These are phyloP conservation scores for Nannizzia gypsea DNA, from an alignment of 2,329 filamentous ascomycete species.

Conservation along the genomic window DNA sequence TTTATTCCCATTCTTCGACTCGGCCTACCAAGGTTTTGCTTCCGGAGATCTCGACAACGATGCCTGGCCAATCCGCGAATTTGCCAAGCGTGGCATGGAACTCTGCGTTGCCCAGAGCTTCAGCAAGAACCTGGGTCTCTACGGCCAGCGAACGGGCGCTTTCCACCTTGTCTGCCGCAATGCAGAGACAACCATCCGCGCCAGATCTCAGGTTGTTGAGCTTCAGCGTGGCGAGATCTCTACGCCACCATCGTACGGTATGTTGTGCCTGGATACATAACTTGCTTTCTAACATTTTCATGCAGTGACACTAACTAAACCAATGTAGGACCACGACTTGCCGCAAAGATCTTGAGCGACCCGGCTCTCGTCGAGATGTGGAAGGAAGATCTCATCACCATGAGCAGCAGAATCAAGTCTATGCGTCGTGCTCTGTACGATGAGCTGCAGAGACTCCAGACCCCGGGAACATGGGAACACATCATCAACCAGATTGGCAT, in stretches of 20 bases:
- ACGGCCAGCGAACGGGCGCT: constrained; percentile 87
- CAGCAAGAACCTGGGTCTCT: constrained; percentile 63
- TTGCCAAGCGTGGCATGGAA: constrained; percentile 76
- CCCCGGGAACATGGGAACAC: constrained; percentile 92
- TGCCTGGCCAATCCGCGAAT: constrained; percentile 80
- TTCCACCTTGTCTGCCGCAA: constrained; percentile 51
- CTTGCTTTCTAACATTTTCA: neutral
- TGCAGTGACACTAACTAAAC: neutral
- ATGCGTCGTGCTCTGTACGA: constrained; percentile 71
- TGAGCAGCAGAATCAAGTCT: constrained; percentile 84
- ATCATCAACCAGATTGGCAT: constrained; percentile 66
- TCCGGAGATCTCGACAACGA: constrained; percentile 78
- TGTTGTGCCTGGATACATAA: neutral
- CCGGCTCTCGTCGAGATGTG: constrained; percentile 68
- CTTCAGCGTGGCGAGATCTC: constrained; percentile 87
- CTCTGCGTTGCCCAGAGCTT: constrained; percentile 48
- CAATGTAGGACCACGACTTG: constrained; percentile 14
- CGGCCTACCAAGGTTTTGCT: constrained; percentile 93
- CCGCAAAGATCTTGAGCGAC: constrained; percentile 55
- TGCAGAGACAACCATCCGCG: constrained; percentile 43
- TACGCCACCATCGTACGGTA: constrained; percentile 76
- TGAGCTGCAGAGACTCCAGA: constrained; percentile 72
- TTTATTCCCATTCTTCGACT: constrained; percentile 97
- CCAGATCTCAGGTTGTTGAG: constrained; percentile 74
- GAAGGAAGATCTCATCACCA: constrained; percentile 77